Evolutionary conservation across 805 yeast species (phyloP).

Genomic region (Wickerhamiella occidentalis): DNA sequence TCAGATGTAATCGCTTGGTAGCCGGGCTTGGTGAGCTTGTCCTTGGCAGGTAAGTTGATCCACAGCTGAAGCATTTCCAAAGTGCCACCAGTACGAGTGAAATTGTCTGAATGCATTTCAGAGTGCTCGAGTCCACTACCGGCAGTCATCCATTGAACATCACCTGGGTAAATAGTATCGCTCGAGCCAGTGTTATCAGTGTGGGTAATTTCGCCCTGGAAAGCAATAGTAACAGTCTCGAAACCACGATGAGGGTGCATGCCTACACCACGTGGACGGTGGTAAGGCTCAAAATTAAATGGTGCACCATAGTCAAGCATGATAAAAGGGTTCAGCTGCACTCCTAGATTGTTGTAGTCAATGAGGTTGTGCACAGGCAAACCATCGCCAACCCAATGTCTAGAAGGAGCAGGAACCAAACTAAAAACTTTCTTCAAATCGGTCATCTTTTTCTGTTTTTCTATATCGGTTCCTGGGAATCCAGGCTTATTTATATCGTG

Average conservation of each 20-base stretch:
- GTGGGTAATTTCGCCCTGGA: slow-evolving; percentile 57
- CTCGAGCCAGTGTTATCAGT: slow-evolving; percentile 75
- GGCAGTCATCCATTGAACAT: slow-evolving; percentile 85
- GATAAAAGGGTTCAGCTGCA: slow-evolving; percentile 13
- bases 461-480: no score
- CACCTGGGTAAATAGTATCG: slow-evolving; percentile 68
- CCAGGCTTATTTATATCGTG: no score
- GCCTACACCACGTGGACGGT: slow-evolving; percentile 14
- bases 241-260: slow-evolving; percentile 69
- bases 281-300: slow-evolving; percentile 11
- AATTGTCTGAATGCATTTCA: slow-evolving; percentile 41
- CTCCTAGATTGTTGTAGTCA: slow-evolving; percentile 13
- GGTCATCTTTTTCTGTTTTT: neutral
- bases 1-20: slow-evolving; percentile 58
- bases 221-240: slow-evolving; percentile 57
- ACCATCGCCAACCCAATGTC: slow-evolving; percentile 27
- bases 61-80: slow-evolving; percentile 67
- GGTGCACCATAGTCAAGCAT: slow-evolving; percentile 16
- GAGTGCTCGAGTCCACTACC: slow-evolving; percentile 77
- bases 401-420: slow-evolving; percentile 1
- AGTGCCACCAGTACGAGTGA: slow-evolving; percentile 30
- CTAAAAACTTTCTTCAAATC: slow-evolving; percentile 3
- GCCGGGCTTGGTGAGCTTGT: slow-evolving; percentile 55
- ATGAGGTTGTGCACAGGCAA: slow-evolving; percentile 12
- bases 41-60: slow-evolving; percentile 63